A percentile compares a stretch with the other conserved stretches of the same genome.
Evolutionary conservation across 2,329 filamentous ascomycete genomes (phyloP).

Genomic region (Pseudocercospora eumusae): DNA sequence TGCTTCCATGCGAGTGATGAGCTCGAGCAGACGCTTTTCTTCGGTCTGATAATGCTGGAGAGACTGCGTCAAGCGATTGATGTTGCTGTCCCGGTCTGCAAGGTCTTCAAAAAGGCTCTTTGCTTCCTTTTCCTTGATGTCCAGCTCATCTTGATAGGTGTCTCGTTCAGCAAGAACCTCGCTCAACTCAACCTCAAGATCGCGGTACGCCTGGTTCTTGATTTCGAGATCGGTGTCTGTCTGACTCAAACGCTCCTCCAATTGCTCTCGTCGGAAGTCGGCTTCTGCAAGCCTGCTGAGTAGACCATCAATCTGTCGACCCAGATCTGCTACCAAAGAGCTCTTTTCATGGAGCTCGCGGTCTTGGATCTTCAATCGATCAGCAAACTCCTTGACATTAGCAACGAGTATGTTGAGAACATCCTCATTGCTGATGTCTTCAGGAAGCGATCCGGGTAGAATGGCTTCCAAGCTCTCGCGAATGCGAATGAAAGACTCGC

Average conservation of each 20-base stretch:
- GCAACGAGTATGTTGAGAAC: conserved; percentile 44
- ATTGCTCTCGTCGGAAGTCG: conserved; percentile 40
- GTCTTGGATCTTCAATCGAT: conserved; percentile 41
- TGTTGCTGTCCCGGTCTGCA: conserved; percentile 40
- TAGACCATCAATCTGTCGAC: conserved; percentile 41
- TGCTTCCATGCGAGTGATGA: conserved; percentile 45
- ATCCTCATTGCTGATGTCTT: conserved; percentile 43
- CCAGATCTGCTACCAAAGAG: conserved; percentile 38
- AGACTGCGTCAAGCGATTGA: conserved; percentile 43
- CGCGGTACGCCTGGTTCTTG: conserved; percentile 37
- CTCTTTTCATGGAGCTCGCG: conserved; percentile 41
- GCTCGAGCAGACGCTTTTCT: conserved; percentile 41
- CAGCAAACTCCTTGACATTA: conserved; percentile 39
- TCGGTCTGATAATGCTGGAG: conserved; percentile 46
- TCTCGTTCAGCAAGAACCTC: conserved; percentile 38
- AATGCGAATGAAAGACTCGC: conserved; percentile 45
- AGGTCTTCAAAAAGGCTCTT: conserved; percentile 33
- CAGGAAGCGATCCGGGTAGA: conserved; percentile 43
- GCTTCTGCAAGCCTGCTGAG: conserved; percentile 45
- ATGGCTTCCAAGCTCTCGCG: conserved; percentile 45
- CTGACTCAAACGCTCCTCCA: conserved; percentile 42
- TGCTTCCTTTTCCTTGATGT: conserved; percentile 29
- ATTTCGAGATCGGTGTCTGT: conserved; percentile 40
- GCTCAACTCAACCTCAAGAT: conserved; percentile 43
- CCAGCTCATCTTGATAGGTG: conserved; percentile 29